phyloP scores from a whole-genome alignment of 139 green algal genomes.

The Tetraselmis chui region DNA sequence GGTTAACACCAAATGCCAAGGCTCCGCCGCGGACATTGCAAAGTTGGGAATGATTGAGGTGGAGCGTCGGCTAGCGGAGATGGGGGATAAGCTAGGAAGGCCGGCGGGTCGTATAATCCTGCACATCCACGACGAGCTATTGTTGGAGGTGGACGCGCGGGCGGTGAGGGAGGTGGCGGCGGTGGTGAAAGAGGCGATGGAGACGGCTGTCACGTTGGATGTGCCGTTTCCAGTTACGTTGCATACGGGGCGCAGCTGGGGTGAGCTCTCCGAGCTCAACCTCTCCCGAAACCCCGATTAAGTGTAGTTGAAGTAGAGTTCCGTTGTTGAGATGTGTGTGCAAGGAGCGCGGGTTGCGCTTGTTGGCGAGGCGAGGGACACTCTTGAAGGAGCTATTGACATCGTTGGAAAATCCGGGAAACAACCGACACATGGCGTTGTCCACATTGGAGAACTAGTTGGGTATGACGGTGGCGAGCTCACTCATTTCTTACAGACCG shows the following conservation, averaged over 20 bases:
- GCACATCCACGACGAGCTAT: slow-evolving; percentile 84
- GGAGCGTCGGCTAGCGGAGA: background rate
- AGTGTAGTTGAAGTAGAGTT: no score
- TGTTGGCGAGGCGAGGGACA: no score
- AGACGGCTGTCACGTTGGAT: slow-evolving; percentile 32
- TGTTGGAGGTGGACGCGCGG: slow-evolving; percentile 60
- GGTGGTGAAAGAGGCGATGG: slow-evolving; percentile 50
- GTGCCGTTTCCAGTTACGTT: slow-evolving; percentile 69
- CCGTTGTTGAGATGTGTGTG: no score
- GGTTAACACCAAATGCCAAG: slow-evolving; percentile 67
- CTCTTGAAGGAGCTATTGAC: no score
- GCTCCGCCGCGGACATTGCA: slow-evolving; percentile 67
- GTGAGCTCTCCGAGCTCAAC: slow-evolving; percentile 41
- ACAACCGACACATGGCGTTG: no score
- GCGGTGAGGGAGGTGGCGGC: slow-evolving; percentile 24
- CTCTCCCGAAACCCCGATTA: no score
- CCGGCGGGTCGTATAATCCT: slow-evolving; percentile 25
- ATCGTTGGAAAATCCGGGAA: no score
- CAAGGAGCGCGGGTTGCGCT: no score
- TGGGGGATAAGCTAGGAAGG: background rate
- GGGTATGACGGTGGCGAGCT: no score
- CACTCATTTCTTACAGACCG: no score
- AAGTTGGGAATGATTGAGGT: slow-evolving; percentile 56
- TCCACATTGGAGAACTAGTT: no score
- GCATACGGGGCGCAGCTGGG: slow-evolving; percentile 55